Evolutionary conservation across 768 basidiomycete genomes (phyloP).

Genomic region (Boletus sensibilis): DNA sequence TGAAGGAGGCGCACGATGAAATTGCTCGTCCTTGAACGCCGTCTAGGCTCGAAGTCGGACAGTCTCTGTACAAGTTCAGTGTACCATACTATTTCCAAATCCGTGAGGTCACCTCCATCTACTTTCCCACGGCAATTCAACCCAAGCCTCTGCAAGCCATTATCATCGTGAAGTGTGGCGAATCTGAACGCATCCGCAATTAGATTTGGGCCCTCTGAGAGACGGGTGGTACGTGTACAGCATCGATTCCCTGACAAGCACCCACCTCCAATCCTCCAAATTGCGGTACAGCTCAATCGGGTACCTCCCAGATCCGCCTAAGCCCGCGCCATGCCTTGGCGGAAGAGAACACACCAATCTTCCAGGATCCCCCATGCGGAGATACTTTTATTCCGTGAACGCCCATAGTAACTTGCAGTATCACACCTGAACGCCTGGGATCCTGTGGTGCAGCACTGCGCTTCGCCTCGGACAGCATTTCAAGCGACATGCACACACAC

Average conservation of each 20-base stretch:
- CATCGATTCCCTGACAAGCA: not conserved
- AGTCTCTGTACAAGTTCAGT: too few relatives aligned
- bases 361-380: not conserved
- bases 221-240: not conserved
- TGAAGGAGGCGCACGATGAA: not conserved
- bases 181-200: slow-evolving; percentile 12
- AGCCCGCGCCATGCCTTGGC: not conserved
- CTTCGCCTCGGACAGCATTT: slow-evolving; percentile 21
- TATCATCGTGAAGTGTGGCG: not conserved
- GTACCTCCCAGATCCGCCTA: slow-evolving; percentile 8
- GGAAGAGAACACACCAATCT: slow-evolving; percentile 1
- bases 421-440: not conserved
- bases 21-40: not conserved
- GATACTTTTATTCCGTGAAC: not conserved
- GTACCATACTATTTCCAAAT: too few relatives aligned
- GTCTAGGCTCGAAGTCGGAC: not conserved
- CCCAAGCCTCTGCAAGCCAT: not conserved
- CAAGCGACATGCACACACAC: not conserved
- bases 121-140: slow-evolving; percentile 6
- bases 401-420: not conserved
- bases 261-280: not conserved
- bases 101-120: not conserved
- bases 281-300: not conserved
- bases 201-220: not conserved
- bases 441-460: slow-evolving; percentile 4